Evolutionary conservation across 2,329 filamentous ascomycete species (phyloP), one percentile per base, ranked within the genome.

Genomic region (Endoconidiophora laricicola): DNA sequence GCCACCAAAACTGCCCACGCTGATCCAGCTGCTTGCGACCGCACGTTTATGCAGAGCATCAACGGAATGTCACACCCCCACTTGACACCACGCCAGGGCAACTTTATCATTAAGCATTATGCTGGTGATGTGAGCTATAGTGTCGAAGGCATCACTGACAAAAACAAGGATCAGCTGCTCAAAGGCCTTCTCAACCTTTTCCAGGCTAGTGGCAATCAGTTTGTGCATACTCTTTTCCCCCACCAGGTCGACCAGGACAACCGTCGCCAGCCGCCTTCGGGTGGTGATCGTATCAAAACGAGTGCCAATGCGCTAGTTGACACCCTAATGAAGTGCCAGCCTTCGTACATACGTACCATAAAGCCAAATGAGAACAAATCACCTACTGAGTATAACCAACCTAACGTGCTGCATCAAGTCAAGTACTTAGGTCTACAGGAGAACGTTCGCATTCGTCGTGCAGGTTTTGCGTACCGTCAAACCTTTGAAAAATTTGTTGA

Each of bases 311-410:
- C 93, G 42, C 73, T 98, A 18, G 91, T 98, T 1, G 79, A 88
- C 1, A 96, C 91, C 1, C 66, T 98, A 59, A 96, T 95, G 88
- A 94, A 95, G 66, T 90, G 87, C 51, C 86, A 91, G 58, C 91
- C 91, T 1, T 95, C 88, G 2, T 98, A 98, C 61, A 98, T 98
- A 59, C 86, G 91, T 62, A 98, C 91, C 0, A 96, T 98, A 69
- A 98, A 98, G 67, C 91, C 91, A 1, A 98, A 98, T 69, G 91
- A 98, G 66, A 96, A 95, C 70, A 98, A 96, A 65, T 94, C 88
- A 2, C 83, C 87, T 0, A 81, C 79, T 9, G 91, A 98, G 62
- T 98, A 94, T 65, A 95, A 94, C 58, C 74, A 76, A 18, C 79
- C 80, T 26, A 96, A 96, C 58, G 91, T 98, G 18, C 73, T 96